Conservation (phyloP, 768 basidiomycete species). For the Boletus patriciae region DNA sequence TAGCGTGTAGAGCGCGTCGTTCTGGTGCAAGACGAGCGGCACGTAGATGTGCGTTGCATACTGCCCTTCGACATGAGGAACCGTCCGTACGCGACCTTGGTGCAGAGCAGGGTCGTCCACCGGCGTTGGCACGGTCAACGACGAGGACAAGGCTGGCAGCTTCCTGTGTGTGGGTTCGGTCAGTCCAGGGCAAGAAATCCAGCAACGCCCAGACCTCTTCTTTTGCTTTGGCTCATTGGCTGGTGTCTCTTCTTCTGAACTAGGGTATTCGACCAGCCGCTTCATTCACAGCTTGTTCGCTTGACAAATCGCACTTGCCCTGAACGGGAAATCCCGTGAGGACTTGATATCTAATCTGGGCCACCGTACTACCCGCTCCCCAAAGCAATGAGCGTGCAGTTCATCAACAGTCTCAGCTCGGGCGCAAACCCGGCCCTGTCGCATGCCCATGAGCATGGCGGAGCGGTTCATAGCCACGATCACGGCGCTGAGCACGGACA, state of each 20-base stretch:
- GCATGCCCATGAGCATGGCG: slow-evolving; percentile 54
- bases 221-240: slow-evolving; percentile 29
- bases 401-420: slow-evolving; percentile 66
- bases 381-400: slow-evolving; percentile 59
- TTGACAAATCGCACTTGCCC: not conserved
- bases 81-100: slow-evolving; percentile 76
- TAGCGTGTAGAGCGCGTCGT: slow-evolving; percentile 45
- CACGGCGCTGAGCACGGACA: slow-evolving; percentile 85
- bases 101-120: slow-evolving; percentile 76
- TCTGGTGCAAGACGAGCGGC: slow-evolving; percentile 48
- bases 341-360: slow-evolving; percentile 3
- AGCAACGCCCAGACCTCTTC: slow-evolving; percentile 38
- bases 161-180: slow-evolving; percentile 42
- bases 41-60: slow-evolving; percentile 80
- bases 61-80: slow-evolving; percentile 85
- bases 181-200: not conserved
- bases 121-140: slow-evolving; percentile 48
- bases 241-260: slow-evolving; percentile 46
- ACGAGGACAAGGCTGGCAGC: slow-evolving; percentile 57
- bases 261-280: slow-evolving; percentile 49
- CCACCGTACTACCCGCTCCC: no score
- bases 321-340: slow-evolving; percentile 15
- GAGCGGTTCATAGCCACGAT: slow-evolving; percentile 45
- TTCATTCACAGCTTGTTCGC: slow-evolving; percentile 19
- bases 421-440: slow-evolving; percentile 33